Evolutionary conservation across 331 rosid genomes (phyloP).

Genomic region (Quercus tomentella): DNA sequence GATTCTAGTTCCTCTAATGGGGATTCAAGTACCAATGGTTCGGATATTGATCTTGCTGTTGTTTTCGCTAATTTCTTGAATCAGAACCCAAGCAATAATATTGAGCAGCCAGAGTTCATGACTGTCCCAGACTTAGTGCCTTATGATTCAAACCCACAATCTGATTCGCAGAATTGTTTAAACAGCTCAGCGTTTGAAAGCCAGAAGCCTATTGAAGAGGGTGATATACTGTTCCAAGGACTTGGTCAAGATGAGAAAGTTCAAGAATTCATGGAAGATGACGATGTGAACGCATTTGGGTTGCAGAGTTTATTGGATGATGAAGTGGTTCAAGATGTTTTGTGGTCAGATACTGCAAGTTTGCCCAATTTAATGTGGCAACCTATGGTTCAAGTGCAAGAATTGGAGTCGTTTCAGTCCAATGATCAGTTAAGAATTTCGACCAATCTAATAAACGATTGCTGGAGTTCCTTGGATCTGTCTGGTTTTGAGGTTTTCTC

Average conservation of each 20-base stretch:
- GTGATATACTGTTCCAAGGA: background rate
- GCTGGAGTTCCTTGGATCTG: conserved; percentile 63
- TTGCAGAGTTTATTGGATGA: conserved; percentile 35
- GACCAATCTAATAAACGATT: conserved; percentile 23
- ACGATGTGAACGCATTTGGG: conserved; percentile 36
- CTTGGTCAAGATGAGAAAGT: background rate
- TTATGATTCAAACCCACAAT: conserved; percentile 3
- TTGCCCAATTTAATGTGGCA: conserved; percentile 35
- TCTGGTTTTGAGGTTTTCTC: conserved; percentile 47
- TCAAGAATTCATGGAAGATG: conserved; percentile 17
- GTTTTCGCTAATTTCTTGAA: conserved; percentile 73
- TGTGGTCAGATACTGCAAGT: conserved; percentile 36
- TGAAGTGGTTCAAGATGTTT: conserved; percentile 30
- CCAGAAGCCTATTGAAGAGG: background rate
- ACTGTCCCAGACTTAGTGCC: background rate
- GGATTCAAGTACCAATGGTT: conserved; percentile 4
- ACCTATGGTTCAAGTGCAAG: conserved; percentile 35
- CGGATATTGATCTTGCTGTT: conserved; percentile 68
- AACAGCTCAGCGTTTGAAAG: background rate
- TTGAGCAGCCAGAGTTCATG: conserved; percentile 19
- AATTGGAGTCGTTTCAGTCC: conserved; percentile 33
- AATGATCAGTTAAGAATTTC: conserved; percentile 26
- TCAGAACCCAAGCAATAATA: conserved; percentile 15
- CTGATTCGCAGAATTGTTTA: conserved; percentile 20
- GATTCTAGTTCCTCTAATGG: background rate